Evolutionary conservation across 2,329 filamentous ascomycete species (phyloP).

Genomic region (Canariomyces notabilis): DNA sequence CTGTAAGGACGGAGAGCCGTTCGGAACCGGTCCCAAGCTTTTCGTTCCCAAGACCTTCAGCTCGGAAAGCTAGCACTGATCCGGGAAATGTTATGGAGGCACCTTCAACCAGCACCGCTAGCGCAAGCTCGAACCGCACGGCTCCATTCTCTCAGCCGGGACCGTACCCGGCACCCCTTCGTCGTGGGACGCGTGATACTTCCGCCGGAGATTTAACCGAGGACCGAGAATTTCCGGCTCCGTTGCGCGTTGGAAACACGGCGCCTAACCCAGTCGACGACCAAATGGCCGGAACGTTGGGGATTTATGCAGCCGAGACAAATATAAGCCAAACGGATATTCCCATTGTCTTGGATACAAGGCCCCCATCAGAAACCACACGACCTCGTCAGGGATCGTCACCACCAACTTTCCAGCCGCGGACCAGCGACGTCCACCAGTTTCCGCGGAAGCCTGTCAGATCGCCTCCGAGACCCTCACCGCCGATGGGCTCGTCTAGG

Average conservation of each 20-base stretch:
- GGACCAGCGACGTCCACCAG: not conserved
- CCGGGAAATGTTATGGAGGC: not conserved
- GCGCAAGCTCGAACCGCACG: not conserved
- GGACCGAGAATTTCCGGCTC: constrained; percentile 1
- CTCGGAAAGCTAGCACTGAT: not conserved
- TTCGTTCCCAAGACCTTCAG: constrained; percentile 5
- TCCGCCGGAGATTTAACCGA: no score
- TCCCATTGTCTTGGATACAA: not conserved
- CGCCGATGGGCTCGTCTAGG: not conserved
- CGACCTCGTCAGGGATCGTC: not conserved
- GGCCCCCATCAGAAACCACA: not conserved
- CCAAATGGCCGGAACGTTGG: not conserved
- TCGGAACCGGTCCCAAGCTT: constrained; percentile 2
- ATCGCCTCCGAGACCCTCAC: not conserved
- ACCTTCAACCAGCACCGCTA: not conserved
- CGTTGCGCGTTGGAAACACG: not conserved
- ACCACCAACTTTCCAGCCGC: not conserved
- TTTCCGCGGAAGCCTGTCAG: not conserved
- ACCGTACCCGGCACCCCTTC: not conserved
- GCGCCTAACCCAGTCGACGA: not conserved
- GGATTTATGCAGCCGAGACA: not conserved
- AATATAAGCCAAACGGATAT: not conserved
- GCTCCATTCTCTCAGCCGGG: not conserved
- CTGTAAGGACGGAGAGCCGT: not conserved
- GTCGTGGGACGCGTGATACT: no score